These are phyloP conservation scores for Calonectria fujianensis DNA, from an alignment of 2,329 filamentous ascomycete species.

Conservation along the genomic window DNA sequence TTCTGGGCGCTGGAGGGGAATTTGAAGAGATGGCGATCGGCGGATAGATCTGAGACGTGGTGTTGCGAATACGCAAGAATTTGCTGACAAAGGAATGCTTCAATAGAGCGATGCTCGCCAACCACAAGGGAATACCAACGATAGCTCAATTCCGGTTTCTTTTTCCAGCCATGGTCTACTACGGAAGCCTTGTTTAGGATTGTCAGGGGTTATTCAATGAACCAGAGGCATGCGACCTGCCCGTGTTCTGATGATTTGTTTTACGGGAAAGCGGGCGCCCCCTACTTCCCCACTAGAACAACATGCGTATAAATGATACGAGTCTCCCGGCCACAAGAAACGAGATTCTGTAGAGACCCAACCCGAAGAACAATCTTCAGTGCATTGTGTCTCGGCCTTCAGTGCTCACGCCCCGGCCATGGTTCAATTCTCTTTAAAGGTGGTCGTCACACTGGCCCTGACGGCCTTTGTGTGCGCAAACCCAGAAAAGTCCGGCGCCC, in stretches of 20 bases:
- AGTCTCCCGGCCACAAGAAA: background rate
- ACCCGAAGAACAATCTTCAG: conserved; percentile 2
- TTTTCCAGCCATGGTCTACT: background rate
- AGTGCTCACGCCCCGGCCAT: background rate
- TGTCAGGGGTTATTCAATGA: conserved; percentile 13
- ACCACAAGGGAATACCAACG: conserved; percentile 4
- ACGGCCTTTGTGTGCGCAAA: background rate
- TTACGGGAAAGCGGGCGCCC: background rate
- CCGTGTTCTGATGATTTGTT: conserved; percentile 14
- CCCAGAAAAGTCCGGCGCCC: background rate
- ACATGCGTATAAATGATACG: conserved; percentile 3
- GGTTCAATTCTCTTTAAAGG: conserved; percentile 3
- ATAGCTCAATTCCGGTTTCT: background rate
- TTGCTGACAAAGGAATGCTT: background rate
- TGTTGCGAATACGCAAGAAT: conserved; percentile 11
- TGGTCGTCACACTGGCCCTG: conserved; percentile 28
- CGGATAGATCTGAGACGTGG: conserved; percentile 13
- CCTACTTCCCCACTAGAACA: background rate
- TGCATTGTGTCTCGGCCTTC: conserved; percentile 17
- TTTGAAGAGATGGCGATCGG: conserved; percentile 5
- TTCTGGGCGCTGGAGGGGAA: background rate
- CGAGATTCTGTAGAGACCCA: background rate
- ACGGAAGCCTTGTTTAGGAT: background rate
- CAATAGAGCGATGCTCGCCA: background rate
- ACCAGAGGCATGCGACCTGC: conserved; percentile 8